Evolutionary conservation across 768 basidiomycete species (phyloP), one percentile per base, ranked within the genome.

Genomic region (Candolleomyces efflorescens): DNA sequence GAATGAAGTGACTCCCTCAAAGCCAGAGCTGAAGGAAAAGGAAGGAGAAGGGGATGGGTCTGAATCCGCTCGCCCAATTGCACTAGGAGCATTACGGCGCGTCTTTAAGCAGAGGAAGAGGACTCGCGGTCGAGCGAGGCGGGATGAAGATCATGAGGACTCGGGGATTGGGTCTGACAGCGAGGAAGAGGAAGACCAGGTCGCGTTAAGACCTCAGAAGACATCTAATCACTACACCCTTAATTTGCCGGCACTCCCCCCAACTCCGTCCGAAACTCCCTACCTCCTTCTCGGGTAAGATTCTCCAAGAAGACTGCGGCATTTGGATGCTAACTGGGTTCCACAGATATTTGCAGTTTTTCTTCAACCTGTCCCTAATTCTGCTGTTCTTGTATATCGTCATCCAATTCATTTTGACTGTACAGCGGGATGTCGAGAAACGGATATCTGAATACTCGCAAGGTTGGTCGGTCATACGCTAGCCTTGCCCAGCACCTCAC

Each of bases 301-400:
- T 58, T 32, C 32, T 32, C 32, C 7, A 2, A 32, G 32, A 32
- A 32, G 32, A 32, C 11, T 32, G 32, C 32, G 32, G 32, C 32
- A 32, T 32, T 11, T 5, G 32, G 53, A 53, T 58, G 56, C 65
- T 65, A 59, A 66, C 53, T 55, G 24, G 58, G 10, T 53, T 52
- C 50, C 59, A 46, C 56, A 91, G 92, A 60, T 98, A 98, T 71
- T 76, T 96, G 20, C 96, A 98, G 69, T 92, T 98, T 73, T 85
- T 91, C 72, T 97, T 97, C 77, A 97, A 98, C 71, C 74, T 91
- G 22, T 86, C 90, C 5, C 81, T 98, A 38, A 84, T 94, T 49
- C 64, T 91, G 41, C 75, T 95, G 49, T 89, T 92, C 66, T 74
- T 99, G 60, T 97, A 94, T 68, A 79, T 98, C 58, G 76, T 89